Percentiles rank a stretch among this genome's conserved stretches.
These are phyloP conservation scores for Setaria viridis DNA, from an alignment of 202 grass and related monocot species.

Conservation along the genomic window DNA sequence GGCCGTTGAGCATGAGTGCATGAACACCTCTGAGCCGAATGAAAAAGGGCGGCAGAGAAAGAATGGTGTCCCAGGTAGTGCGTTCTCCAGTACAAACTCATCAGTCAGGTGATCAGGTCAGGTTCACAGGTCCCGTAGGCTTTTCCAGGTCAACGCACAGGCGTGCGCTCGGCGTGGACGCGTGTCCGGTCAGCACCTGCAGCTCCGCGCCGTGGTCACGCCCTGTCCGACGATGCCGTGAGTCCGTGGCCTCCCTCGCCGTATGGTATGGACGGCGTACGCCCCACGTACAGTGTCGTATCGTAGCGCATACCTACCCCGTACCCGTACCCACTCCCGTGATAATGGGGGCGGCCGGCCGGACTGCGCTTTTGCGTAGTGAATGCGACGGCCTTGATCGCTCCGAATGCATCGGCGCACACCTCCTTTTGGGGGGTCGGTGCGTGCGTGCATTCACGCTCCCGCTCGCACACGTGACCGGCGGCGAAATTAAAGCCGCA, in stretches of 20 bases:
- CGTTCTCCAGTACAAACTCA: background rate
- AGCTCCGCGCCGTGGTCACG: too few species aligned
- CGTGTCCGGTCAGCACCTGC: background rate
- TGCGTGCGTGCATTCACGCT: too few species aligned
- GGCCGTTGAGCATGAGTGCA: background rate
- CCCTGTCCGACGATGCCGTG: background rate
- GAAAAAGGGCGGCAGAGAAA: background rate
- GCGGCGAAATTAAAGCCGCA: too few species aligned
- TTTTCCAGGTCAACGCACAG: background rate
- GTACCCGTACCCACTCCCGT: background rate
- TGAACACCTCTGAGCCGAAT: background rate
- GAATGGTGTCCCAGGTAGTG: background rate
- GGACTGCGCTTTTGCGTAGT: too few species aligned
- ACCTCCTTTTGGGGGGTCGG: too few species aligned
- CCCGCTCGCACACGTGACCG: too few species aligned
- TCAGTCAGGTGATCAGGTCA: too few species aligned
- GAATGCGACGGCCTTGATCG: too few species aligned
- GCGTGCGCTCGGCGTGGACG: background rate
- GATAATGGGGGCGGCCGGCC: too few species aligned
- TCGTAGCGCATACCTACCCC: background rate
- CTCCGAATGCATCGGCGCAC: too few species aligned
- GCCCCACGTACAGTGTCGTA: background rate
- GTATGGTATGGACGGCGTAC: background rate
- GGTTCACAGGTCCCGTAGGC: background rate
- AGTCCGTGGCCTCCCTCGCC: background rate